A percentile compares a stretch with the other conserved stretches of the same genome.
Conservation (phyloP, 1,284 basidiomycete genomes). For the Cutaneotrichosporon curvatum region DNA sequence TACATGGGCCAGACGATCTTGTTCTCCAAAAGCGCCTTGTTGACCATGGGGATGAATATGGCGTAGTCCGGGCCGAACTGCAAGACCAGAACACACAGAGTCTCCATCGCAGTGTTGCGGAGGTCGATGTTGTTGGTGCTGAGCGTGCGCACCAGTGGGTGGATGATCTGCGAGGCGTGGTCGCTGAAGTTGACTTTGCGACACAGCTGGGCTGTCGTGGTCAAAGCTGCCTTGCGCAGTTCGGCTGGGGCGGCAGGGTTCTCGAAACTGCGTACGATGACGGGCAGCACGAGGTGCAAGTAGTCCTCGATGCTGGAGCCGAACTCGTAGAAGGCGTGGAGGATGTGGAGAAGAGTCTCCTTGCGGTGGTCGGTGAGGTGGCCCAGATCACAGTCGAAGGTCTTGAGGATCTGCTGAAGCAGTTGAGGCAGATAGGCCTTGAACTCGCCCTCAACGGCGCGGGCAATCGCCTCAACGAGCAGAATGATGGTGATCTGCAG, state of each 20-base stretch:
- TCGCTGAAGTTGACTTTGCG: conserved; percentile 97
- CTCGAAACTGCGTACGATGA: conserved; percentile 89
- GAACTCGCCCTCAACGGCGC: conserved; percentile 94
- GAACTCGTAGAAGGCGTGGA: conserved; percentile 82
- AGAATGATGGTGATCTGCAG: conserved; percentile 90
- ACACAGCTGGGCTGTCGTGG: conserved; percentile 85
- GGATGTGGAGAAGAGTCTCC: conserved; percentile 73
- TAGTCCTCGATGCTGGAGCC: conserved; percentile 97
- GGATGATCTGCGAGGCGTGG: conserved; percentile 93
- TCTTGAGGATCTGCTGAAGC: conserved; percentile 76
- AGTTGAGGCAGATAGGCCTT: conserved; percentile 93
- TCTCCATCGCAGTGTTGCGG: conserved; percentile 82
- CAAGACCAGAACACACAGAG: conserved; percentile 81
- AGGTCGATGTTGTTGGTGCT: conserved; percentile 71
- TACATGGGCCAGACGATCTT: conserved; percentile 80
- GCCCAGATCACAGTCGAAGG: conserved; percentile 75
- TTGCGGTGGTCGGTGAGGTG: conserved; percentile 65
- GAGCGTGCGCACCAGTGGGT: conserved; percentile 85
- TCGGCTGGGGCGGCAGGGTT: conserved; percentile 65
- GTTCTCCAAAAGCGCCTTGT: conserved; percentile 76
- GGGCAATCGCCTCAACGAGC: conserved; percentile 89
- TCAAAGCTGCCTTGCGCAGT: conserved; percentile 80
- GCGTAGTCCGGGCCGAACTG: conserved; percentile 96
- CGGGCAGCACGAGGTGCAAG: conserved; percentile 90
- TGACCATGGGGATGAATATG: conserved; percentile 93